Base-by-base conservation (phyloP, 2,329 filamentous ascomycete genomes). In the Alternaria dauci region DNA sequence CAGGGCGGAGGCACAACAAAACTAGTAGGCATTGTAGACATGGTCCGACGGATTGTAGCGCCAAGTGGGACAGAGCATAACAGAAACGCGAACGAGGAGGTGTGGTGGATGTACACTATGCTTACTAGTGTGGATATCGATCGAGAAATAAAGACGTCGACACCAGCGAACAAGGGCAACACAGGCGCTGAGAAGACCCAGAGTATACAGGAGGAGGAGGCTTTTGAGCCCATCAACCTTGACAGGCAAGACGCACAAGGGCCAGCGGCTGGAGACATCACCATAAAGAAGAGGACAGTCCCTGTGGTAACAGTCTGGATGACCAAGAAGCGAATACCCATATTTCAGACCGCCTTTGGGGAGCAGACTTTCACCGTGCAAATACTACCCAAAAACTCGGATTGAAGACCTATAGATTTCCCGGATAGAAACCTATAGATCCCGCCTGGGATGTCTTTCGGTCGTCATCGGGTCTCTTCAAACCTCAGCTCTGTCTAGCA, bases 221-320 rank as follows among this genome's bases (percentile, higher is more conserved):
- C 60, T 11, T 68, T 68, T 39, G 66, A 68, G 48, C 42, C 61
- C 5, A 61, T 63, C 57, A 59, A 62, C 9, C 26, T 62, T 7
- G 63, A 62, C 34, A n/a, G n/a, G 11, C 34, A 44, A 6, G 44
- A 55, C 2, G 18, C 18, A 12, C 52, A 36, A 50, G 42, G 18
- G 28, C 4, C 14, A 39, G 5, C n/a, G 30, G 16, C 30, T 9
- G 34, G 32, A 16, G 47, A 67, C 18, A 26, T 46, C 8, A 26
- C 26, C 5, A 20, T 43, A 23, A 42, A 58, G 34, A 61, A 16
- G 53, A 62, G 50, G 32, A 67, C 48, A 9, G 36, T 61, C 16
- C 69, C 70, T 0, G 65, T 72, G 11, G 47, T 72, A 3, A 71
- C 69, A 1, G 54, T 70, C 2, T 72, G 70, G 70, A 58, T 72